phyloP scores from a whole-genome alignment of 164 flowering plant species.

The Aristolochia californica region DNA sequence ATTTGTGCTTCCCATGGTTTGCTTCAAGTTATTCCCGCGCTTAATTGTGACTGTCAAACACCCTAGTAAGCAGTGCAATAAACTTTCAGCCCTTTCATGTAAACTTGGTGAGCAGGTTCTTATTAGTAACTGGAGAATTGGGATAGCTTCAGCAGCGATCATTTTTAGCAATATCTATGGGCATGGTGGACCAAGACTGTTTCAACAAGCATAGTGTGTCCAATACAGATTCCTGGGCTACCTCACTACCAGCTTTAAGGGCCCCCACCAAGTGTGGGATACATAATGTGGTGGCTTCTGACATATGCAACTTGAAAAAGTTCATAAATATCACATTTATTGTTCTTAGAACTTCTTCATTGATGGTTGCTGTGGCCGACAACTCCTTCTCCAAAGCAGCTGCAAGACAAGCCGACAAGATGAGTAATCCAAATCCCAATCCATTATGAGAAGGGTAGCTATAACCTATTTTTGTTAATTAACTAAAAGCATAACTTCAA shows the following conservation, averaged over 20 bases:
- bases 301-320: conserved; percentile 69
- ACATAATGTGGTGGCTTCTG: conserved; percentile 81
- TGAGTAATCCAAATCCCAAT: too few species aligned
- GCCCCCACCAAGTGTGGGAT: conserved; percentile 73
- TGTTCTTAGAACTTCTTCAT: conserved; percentile 68
- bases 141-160: conserved; percentile 85
- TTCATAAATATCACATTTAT: conserved; percentile 61
- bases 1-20: conserved; percentile 71
- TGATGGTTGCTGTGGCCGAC: conserved; percentile 64
- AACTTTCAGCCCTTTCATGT: conserved; percentile 72
- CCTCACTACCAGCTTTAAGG: conserved; percentile 63
- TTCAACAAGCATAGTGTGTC: conserved; percentile 63
- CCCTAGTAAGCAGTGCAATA: conserved; percentile 76
- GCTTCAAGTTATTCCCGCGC: conserved; percentile 78
- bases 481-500: too few species aligned
- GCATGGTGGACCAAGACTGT: conserved; percentile 79
- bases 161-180: conserved; percentile 60
- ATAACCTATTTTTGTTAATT: too few species aligned
- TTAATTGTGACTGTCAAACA: conserved; percentile 73
- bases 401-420: conserved; percentile 22
- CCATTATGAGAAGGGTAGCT: too few species aligned
- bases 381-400: conserved; percentile 78
- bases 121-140: conserved; percentile 69
- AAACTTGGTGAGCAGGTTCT: conserved; percentile 81
- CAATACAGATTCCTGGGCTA: conserved; percentile 67